These are phyloP conservation scores for Beauveria sp. DNA, from an alignment of 2,329 filamentous ascomycete species.

Conservation along the genomic window DNA sequence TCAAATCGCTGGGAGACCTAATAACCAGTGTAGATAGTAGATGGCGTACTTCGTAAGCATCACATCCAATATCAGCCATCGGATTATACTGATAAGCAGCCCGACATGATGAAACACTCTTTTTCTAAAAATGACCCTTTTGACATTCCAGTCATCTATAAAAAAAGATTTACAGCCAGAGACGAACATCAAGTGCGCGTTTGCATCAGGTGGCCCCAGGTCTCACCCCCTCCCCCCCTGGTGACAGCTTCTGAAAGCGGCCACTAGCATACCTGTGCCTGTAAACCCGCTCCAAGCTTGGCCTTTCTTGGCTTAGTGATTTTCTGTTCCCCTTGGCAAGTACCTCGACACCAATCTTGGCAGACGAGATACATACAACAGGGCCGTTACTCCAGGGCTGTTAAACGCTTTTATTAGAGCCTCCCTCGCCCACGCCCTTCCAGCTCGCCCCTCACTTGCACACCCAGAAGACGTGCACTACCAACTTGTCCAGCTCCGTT, in stretches of 20 bases:
- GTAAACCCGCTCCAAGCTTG: too few relatives aligned
- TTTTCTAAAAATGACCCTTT: too few relatives aligned
- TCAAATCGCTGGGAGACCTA: not conserved
- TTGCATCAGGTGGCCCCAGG: not conserved
- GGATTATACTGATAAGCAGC: not conserved
- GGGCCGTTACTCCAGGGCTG: not conserved
- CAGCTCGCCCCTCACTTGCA: not conserved
- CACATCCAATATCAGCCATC: not conserved
- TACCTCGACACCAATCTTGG: too few relatives aligned
- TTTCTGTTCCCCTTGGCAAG: too few relatives aligned
- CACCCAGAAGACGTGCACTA: not conserved
- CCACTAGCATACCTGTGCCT: conserved; percentile 6
- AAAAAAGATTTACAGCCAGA: not conserved
- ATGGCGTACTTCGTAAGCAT: not conserved
- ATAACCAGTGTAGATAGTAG: too few relatives aligned
- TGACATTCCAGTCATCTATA: conserved; percentile 3
- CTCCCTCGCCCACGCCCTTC: not conserved
- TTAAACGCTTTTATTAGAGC: not conserved
- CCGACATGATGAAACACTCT: too few relatives aligned
- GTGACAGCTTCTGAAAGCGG: not conserved
- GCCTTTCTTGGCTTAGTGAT: too few relatives aligned
- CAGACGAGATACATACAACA: too few relatives aligned
- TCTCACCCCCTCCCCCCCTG: not conserved
- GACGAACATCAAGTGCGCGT: not conserved
- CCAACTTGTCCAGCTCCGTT: too few relatives aligned